Percentiles rank a stretch among this genome's conserved stretches.
Evolutionary conservation across 257 asterid species (phyloP).

Genomic region (Solanum appendiculatum): DNA sequence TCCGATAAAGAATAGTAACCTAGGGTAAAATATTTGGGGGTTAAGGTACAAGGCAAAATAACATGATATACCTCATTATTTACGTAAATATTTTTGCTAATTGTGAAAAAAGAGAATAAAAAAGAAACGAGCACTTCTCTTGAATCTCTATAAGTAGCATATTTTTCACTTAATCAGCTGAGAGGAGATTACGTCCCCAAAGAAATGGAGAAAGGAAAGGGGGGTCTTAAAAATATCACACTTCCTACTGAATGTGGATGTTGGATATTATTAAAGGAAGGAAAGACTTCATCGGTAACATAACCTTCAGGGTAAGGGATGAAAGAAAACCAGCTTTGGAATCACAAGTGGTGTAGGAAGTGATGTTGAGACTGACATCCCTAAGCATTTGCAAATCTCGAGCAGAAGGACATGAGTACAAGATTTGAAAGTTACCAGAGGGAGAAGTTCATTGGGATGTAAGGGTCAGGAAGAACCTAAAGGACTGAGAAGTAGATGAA

Average conservation of each 20-base stretch:
- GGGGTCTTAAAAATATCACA: neutral
- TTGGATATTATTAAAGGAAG: neutral
- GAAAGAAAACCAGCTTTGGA: neutral
- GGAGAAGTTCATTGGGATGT: neutral
- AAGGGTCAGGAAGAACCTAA: neutral
- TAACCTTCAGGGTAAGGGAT: neutral
- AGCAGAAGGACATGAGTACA: neutral
- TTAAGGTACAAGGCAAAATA: neutral
- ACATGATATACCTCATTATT: neutral
- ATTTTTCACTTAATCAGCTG: neutral
- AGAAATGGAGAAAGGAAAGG: neutral
- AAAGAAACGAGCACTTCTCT: neutral
- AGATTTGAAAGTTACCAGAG: neutral
- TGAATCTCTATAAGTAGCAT: neutral
- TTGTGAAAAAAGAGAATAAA: neutral
- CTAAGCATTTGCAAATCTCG: neutral
- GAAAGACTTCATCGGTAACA: neutral
- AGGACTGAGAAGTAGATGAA: neutral
- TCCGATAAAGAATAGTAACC: neutral
- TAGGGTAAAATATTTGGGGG: neutral
- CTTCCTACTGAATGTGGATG: neutral
- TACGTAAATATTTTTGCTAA: neutral
- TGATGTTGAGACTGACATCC: neutral
- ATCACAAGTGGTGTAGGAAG: neutral
- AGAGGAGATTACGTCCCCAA: neutral